Base-by-base conservation (phyloP, 352 stramenopile genomes). In the Globisporangium paroecandrum region DNA sequence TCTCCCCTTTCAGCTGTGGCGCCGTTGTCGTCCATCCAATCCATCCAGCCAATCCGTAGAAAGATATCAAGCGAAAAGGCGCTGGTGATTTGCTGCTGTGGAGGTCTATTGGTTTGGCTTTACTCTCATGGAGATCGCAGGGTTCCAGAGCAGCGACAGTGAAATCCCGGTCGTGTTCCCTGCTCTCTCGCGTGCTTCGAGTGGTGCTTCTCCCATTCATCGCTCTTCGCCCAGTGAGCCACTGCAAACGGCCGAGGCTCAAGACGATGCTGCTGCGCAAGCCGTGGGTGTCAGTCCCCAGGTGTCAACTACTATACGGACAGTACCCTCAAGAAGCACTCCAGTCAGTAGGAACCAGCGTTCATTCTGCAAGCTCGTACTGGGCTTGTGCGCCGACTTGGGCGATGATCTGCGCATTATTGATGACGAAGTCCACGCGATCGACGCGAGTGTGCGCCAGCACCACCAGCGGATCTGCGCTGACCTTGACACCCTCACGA, bases 121-220 rank as follows among this genome's bases (percentile, higher is more conserved):
- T 27, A 32, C 1, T 22, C 4, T 2, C 15, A 60, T 60, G 38
- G 58, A 15, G 58, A 18, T 10, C 18, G 38, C n/a, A 4, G 47
- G 12, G 47, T 18, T 12, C 47, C 12, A 20, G 54, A 8, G 24
- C 20, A 20, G 3, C 4, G 41, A 49, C 41, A 49, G 41, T 15
- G 24, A 43, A 25, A 43, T 20, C 18, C 1, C 4, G 7, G 24
- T 25, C 6, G 68, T 60, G 62, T 81, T 81, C 51, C 69, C 72
- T 10, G 72, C 72, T 1, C 66, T 81, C 24, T 66, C 61, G 20
- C 66, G 72, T 20, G 29, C 9, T 10, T 8, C 56, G 1, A 10
- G 13, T 27, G 47, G 20, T 27, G 47, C n/a, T 54, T 15, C 20
- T 25, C 7, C n/a, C 10, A 27, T 8, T 22, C 18, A 4, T 7